phyloP scores from a whole-genome alignment of 2,329 filamentous ascomycete genomes.

The Arthrobotrys conoides region DNA sequence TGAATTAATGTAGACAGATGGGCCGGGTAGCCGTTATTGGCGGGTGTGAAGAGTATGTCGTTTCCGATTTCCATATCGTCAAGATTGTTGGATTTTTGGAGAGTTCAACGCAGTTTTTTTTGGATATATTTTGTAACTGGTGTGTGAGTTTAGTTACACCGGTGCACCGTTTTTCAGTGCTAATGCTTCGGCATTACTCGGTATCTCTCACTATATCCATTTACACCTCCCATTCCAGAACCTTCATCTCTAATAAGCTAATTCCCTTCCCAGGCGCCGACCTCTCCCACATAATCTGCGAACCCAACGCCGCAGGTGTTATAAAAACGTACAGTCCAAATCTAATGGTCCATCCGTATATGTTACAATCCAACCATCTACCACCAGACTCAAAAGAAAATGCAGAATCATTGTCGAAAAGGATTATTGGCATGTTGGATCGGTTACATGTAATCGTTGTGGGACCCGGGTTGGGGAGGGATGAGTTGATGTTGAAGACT shows the following conservation, averaged over 20 bases:
- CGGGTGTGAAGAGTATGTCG: constrained; percentile 81
- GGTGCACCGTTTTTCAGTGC: constrained; percentile 98
- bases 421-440: constrained; percentile 83
- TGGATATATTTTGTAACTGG: neutral
- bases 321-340: constrained; percentile 99
- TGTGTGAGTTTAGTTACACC: constrained; percentile 75
- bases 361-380: constrained; percentile 79
- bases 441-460: constrained; percentile 93
- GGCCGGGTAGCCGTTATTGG: constrained; percentile 94
- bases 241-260: neutral
- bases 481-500: constrained; percentile 89
- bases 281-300: constrained; percentile 92
- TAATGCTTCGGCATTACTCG: constrained; percentile 92
- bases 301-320: constrained; percentile 83
- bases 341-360: constrained; percentile 96
- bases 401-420: constrained; percentile 75
- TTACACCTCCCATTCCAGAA: too few relatives aligned
- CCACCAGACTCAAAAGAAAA: constrained; percentile 71
- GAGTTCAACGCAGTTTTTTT: constrained; percentile 30
- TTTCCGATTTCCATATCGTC: neutral
- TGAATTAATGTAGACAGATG: constrained; percentile 78
- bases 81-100: neutral
- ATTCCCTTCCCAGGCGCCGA: constrained; percentile 63
- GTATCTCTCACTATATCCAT: constrained; percentile 67
- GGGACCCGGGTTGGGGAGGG: constrained; percentile 90